Base-by-base conservation (phyloP, 2,329 filamentous ascomycete genomes). In the Ophiocordyceps polyrhachis-furcata region DNA sequence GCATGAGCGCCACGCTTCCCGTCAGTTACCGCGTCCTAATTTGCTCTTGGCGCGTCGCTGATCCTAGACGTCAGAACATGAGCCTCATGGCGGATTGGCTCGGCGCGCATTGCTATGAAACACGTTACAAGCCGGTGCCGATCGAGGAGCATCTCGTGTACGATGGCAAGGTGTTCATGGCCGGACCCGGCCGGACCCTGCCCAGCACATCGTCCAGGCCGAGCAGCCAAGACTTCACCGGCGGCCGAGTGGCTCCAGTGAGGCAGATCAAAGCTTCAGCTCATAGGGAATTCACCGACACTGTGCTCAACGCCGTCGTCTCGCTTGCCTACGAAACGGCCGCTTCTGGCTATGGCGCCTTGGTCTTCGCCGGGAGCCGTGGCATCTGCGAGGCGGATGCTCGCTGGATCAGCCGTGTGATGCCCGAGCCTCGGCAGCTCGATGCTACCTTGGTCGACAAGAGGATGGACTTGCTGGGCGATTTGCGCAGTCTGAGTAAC, bases 1-100 rank as follows among this genome's bases (percentile, higher is more conserved):
- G 80, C 51, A 87, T 88, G 83, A 87, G 83, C 53, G 83, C 83
- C 5, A 87, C 83, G 0, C 65, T 88, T 42, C 77, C 79, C 45
- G 80, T 83, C 62, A 53, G 70, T 60, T 5, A 2, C 7, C 23
- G 20, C 5, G 14, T 28, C 25, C 23, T 15, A 15, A 9, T 29
- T 3, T n/a, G 25, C 5, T 11, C 5, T 31, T 19, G 17, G 6
- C 17, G 6, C 17, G 17, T 20, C 40, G 37, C 11, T 28, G 25
- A 42, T 28, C 4, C n/a, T 14, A 42, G 32, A 44, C 23, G 13
- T 44, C 45, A 83, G 79, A 86, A 87, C 53, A 79, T 81, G 43
- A 69, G 76, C 45, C 55, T 83, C 28, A 66, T 87, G 43, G 79
- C 80, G 2, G 65, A 67, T 31, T 87, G 83, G 83, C 71, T 87